These are phyloP conservation scores for Zygosaccharomyces sapae DNA, from an alignment of 1,139 yeast species.

Conservation along the genomic window DNA sequence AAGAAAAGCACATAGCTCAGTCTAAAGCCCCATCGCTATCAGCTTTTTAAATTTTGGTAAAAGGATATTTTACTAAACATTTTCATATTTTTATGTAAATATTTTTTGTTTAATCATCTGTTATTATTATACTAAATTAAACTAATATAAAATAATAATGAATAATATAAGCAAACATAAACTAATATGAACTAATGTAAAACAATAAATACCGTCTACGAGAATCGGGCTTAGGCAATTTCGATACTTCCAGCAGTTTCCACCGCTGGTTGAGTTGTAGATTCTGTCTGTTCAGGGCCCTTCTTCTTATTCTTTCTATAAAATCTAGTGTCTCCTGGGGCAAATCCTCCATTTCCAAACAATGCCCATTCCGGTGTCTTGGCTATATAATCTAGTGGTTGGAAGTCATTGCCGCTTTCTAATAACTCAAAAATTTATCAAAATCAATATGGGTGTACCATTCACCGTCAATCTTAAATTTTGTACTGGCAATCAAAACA, in stretches of 20 bases:
- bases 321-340: conserved; percentile 72
- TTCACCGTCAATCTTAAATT: conserved; percentile 62
- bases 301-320: conserved; percentile 60
- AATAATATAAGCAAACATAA: too few species aligned
- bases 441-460: conserved; percentile 94
- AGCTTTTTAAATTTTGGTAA: conserved; percentile 11
- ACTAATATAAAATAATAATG: too few species aligned
- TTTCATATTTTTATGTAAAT: neutral
- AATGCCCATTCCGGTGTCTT: conserved; percentile 90
- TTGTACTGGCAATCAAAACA: conserved; percentile 72
- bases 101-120: neutral
- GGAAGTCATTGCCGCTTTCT: conserved; percentile 61
- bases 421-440: conserved; percentile 68
- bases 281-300: neutral
- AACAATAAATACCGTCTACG: neutral
- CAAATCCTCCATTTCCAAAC: conserved; percentile 91
- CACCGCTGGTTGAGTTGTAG: conserved; percentile 1
- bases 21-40: neutral
- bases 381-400: conserved; percentile 72
- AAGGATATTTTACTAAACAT: neutral
- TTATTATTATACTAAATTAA: conserved; percentile 1
- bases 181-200: too few species aligned
- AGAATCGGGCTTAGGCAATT: neutral
- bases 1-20: neutral
- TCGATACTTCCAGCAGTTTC: conserved; percentile 6